Evolutionary conservation across 805 yeast species (phyloP).

Genomic region (Saccharomyces eubayanus): DNA sequence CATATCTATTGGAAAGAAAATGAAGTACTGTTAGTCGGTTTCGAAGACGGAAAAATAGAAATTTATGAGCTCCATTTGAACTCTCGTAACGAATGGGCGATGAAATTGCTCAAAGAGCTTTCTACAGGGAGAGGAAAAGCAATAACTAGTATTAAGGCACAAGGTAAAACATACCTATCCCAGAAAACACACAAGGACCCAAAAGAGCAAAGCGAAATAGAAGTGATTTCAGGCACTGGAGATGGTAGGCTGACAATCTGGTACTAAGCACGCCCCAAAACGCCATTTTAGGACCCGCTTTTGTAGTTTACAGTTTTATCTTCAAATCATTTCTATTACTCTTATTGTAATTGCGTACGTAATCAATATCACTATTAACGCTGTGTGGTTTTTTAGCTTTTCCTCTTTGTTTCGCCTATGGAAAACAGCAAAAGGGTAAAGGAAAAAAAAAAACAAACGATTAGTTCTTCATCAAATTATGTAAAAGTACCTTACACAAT

Average conservation of each 20-base stretch:
- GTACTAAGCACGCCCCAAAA: slow-evolving; percentile 13
- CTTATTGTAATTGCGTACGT: neutral
- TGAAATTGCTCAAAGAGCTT: slow-evolving; percentile 17
- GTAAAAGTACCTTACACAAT: neutral
- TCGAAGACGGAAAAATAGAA: slow-evolving; percentile 25
- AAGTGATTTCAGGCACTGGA: slow-evolving; percentile 46
- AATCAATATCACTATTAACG: neutral
- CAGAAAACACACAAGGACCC: slow-evolving; percentile 5
- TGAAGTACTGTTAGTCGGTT: slow-evolving; percentile 34
- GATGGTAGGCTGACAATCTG: slow-evolving; percentile 45
- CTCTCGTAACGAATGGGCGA: slow-evolving; percentile 17
- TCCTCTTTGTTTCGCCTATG: neutral
- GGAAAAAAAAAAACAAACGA: neutral
- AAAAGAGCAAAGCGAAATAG: slow-evolving; percentile 30
- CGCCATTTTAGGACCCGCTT: neutral
- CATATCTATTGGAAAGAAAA: slow-evolving; percentile 35
- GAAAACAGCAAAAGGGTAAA: neutral
- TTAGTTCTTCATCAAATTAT: neutral
- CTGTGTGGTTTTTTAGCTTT: neutral
- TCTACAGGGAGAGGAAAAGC: slow-evolving; percentile 13
- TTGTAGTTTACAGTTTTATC: neutral
- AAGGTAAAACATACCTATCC: slow-evolving; percentile 4
- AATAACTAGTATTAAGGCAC: slow-evolving; percentile 12
- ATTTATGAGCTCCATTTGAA: slow-evolving; percentile 28
- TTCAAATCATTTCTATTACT: neutral